Conservation (phyloP, 306 rosid genomes). For the Senna tora region DNA sequence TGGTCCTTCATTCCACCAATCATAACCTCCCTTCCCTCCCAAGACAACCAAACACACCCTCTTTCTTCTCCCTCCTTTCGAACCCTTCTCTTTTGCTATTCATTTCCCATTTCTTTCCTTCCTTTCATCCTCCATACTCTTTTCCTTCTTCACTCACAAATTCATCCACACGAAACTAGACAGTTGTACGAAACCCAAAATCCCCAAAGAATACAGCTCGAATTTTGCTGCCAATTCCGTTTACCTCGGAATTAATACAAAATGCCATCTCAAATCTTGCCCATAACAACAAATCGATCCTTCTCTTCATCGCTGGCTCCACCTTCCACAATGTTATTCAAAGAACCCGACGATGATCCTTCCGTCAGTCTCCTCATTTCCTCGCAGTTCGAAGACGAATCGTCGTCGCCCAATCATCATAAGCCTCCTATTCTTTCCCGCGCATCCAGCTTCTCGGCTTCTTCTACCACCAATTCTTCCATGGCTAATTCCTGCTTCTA, state of each 20-base stretch:
- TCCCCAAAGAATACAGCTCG: neutral
- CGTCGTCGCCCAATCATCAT: slow-evolving; percentile 19
- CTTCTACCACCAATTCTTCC: slow-evolving; percentile 17
- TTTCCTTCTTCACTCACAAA: slow-evolving; percentile 1
- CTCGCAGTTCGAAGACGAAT: slow-evolving; percentile 48
- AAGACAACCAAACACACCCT: too few relatives aligned
- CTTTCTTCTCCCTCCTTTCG: neutral
- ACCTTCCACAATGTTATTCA: slow-evolving; percentile 36
- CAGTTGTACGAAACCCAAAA: neutral
- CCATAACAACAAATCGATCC: slow-evolving; percentile 51
- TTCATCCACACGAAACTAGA: neutral
- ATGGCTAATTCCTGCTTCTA: slow-evolving; percentile 9
- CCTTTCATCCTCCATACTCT: neutral
- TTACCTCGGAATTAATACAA: neutral
- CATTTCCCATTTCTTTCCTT: neutral
- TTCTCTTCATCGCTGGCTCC: neutral
- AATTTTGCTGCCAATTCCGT: slow-evolving; percentile 25
- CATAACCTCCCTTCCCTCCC: neutral
- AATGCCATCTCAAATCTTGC: slow-evolving; percentile 73
- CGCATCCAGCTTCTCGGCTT: slow-evolving; percentile 50
- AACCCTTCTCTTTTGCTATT: too few relatives aligned
- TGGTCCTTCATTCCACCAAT: neutral
- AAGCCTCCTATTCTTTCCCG: slow-evolving; percentile 59
- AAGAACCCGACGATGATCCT: slow-evolving; percentile 47
- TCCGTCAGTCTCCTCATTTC: slow-evolving; percentile 45